Evolutionary conservation across 495 filamentous ascomycete genomes (phyloP).

Genomic region (Neurospora tetrasperma): DNA sequence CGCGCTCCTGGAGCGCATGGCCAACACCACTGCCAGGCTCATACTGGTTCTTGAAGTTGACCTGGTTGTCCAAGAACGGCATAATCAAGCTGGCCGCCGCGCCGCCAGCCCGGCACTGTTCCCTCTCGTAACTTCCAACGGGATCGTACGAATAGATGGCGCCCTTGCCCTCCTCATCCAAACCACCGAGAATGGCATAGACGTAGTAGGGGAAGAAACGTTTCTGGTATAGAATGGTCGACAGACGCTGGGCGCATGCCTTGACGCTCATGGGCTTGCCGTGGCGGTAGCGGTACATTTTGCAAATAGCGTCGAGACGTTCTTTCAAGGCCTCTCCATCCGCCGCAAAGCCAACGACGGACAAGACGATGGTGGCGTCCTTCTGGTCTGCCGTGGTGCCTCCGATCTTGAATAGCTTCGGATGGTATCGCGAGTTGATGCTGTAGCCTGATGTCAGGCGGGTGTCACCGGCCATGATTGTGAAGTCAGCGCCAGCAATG

Average conservation of each 20-base stretch:
- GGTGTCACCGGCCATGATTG: slow-evolving; percentile 93
- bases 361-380: slow-evolving; percentile 74
- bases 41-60: slow-evolving; percentile 99
- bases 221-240: slow-evolving; percentile 90
- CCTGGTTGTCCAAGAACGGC: slow-evolving; percentile 98
- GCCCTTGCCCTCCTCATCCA: slow-evolving; percentile 92
- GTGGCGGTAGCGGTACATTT: slow-evolving; percentile 95
- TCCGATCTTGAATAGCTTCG: slow-evolving; percentile 95
- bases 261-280: slow-evolving; percentile 86
- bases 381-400: slow-evolving; percentile 75
- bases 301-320: slow-evolving; percentile 79
- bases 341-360: slow-evolving; percentile 90
- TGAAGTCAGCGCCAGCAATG: slow-evolving; percentile 86
- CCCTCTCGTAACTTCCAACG: slow-evolving; percentile 90
- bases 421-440: slow-evolving; percentile 90
- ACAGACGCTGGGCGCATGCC: slow-evolving; percentile 85
- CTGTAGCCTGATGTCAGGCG: slow-evolving; percentile 91
- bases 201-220: slow-evolving; percentile 99
- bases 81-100: slow-evolving; percentile 96
- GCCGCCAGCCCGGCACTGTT: slow-evolving; percentile 89
- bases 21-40: slow-evolving; percentile 78
- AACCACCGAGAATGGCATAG: slow-evolving; percentile 78
- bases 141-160: slow-evolving; percentile 96
- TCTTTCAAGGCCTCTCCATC: slow-evolving; percentile 87
- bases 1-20: slow-evolving; percentile 62